These are phyloP conservation scores for Tylopilus sp. DNA, from an alignment of 768 basidiomycete genomes.

Conservation along the genomic window DNA sequence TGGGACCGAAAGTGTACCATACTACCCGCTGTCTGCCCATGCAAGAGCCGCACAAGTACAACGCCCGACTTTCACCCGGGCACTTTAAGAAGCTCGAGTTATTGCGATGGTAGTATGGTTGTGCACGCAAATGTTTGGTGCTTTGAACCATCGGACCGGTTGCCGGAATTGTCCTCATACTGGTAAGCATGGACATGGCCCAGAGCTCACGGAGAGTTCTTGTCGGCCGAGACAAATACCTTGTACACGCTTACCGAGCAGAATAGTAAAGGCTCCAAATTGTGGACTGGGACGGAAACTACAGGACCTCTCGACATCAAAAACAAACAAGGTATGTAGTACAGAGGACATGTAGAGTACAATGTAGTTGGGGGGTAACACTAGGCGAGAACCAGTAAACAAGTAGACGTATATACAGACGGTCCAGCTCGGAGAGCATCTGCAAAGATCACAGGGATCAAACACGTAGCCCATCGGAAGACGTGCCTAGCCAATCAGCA, in stretches of 20 bases:
- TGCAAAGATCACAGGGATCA: neutral
- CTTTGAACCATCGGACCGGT: neutral
- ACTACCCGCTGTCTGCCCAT: neutral
- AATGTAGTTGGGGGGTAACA: slow-evolving; percentile 20
- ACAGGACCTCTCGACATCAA: neutral
- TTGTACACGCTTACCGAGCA: too few relatives aligned
- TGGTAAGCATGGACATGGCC: too few relatives aligned
- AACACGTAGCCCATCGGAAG: slow-evolving; percentile 3
- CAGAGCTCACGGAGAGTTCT: too few relatives aligned
- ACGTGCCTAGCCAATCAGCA: neutral
- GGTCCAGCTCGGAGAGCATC: slow-evolving; percentile 5
- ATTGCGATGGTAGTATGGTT: neutral
- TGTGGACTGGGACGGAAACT: neutral
- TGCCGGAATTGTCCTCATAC: neutral
- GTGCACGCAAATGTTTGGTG: neutral
- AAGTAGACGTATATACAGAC: slow-evolving; percentile 12
- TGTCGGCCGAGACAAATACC: too few relatives aligned
- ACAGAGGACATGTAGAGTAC: slow-evolving; percentile 18
- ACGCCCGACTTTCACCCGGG: neutral
- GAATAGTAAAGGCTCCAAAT: neutral
- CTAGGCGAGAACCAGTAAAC: slow-evolving; percentile 12
- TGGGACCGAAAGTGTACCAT: neutral
- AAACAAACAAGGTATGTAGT: slow-evolving; percentile 10
- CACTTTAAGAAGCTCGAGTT: neutral
- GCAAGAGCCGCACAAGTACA: too few relatives aligned